Evolutionary conservation across 768 basidiomycete genomes (phyloP).

Genomic region (Phanerodontia chrysosporium): DNA sequence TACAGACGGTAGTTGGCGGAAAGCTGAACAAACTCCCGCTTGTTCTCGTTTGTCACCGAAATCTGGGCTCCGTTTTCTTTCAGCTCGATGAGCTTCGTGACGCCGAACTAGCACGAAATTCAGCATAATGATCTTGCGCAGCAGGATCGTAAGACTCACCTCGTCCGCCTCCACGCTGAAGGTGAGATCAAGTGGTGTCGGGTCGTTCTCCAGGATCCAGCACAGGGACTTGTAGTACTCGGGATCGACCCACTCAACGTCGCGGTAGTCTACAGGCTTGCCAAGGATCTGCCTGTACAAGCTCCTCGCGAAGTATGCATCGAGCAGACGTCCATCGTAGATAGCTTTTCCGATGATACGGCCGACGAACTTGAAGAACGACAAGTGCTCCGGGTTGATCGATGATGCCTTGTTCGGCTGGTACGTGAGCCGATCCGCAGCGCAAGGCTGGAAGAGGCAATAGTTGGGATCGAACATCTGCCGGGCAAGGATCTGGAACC

Average conservation of each 20-base stretch:
- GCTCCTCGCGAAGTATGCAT: slow-evolving; percentile 97
- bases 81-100: slow-evolving; percentile 81
- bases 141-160: slow-evolving; percentile 38
- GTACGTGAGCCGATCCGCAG: slow-evolving; percentile 91
- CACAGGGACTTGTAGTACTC: slow-evolving; percentile 97
- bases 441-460: slow-evolving; percentile 96
- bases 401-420: slow-evolving; percentile 93
- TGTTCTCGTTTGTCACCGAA: slow-evolving; percentile 94
- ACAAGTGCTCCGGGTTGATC: slow-evolving; percentile 93
- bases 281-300: slow-evolving; percentile 93
- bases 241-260: slow-evolving; percentile 97
- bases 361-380: slow-evolving; percentile 98
- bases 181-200: slow-evolving; percentile 77
- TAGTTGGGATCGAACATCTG: slow-evolving; percentile 99
- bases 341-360: slow-evolving; percentile 97
- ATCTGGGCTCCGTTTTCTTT: slow-evolving; percentile 82
- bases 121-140: background rate
- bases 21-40: slow-evolving; percentile 91
- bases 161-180: slow-evolving; percentile 97
- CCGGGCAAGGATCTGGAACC: slow-evolving; percentile 96
- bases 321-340: slow-evolving; percentile 91
- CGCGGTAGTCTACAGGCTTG: slow-evolving; percentile 91
- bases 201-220: slow-evolving; percentile 98
- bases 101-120: slow-evolving; percentile 64
- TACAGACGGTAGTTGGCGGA: slow-evolving; percentile 93